Base-by-base conservation (phyloP, 441 rosid genomes). In the Pelargonium citronellum region DNA sequence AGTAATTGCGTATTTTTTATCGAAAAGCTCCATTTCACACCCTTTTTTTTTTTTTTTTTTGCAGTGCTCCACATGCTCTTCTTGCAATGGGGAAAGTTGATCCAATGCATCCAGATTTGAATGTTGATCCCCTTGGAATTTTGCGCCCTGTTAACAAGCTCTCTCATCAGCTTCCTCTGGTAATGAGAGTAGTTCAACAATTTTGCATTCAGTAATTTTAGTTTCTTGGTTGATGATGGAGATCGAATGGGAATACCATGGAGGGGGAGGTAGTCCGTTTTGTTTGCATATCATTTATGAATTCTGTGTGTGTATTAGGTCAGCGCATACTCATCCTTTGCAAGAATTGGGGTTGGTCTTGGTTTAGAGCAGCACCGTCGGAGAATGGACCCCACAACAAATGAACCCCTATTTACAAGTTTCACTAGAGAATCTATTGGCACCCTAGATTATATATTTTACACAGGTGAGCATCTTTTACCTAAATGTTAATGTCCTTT, bases 81-180 rank as follows among this genome's bases (percentile, higher is more conserved):
- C 99, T 95, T 79, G 97, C 93, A 9, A 80, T 87, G 90, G 99
- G 98, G 60, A 95, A 92, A 87, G 87, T 95, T 46, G 99, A 95
- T 74, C 76, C 86, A 9, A 1, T 78, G 71, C 99, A 95, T 77
- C 94, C 92, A 30, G 99, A 95, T 63, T 79, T 95, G 55, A 66
- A 65, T 24, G 81, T 91, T 9, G 99, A 95, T 64, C 99, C 99
- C 72, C 87, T 91, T 77, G 82, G 88, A 20, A 92, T 95, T 67
- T 76, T 95, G 81, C 95, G 92, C 55, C 98, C 99, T 64, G 87
- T 82, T 70, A 78, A 84, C 81, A 95, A 92, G 87, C 82, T 95
- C 72, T 80, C 89, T 39, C 99, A 95, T 82, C 99, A 95, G 73
- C 80, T 95, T 57, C 97, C 95, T 39, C 77, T 95, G 95, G 99